Evolutionary conservation across 768 basidiomycete genomes (phyloP).

Genomic region (Mycena alexandri): DNA sequence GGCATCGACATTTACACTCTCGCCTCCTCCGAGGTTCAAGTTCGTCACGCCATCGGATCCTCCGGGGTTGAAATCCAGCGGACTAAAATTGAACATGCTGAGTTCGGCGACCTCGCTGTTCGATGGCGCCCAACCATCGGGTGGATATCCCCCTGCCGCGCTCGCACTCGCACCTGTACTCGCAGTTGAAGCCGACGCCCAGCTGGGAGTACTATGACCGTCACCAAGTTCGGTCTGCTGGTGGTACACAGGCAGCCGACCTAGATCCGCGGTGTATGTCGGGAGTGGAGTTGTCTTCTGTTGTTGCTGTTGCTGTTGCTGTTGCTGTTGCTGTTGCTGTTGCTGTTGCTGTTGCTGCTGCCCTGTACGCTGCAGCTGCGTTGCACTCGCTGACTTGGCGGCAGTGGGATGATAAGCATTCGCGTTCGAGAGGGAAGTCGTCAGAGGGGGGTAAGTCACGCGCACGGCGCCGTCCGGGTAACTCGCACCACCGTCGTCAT

Average conservation of each 20-base stretch:
- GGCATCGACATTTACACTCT: neutral
- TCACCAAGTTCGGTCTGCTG: neutral
- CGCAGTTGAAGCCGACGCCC: neutral
- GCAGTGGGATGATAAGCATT: neutral
- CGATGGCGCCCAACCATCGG: too few species aligned
- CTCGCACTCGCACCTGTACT: neutral
- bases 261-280: constrained; percentile 16
- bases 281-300: neutral
- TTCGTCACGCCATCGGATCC: neutral
- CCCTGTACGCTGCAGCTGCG: neutral
- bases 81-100: too few species aligned
- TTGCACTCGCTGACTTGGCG: neutral
- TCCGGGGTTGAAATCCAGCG: neutral
- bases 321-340: neutral
- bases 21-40: neutral
- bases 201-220: constrained; percentile 10
- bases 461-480: neutral
- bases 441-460: too few species aligned
- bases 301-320: neutral
- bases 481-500: too few species aligned
- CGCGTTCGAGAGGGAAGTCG: neutral
- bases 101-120: too few species aligned
- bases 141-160: too few species aligned
- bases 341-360: neutral
- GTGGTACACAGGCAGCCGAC: constrained; percentile 12